A percentile compares a stretch with the other conserved stretches of the same genome.
Conservation (phyloP, 768 basidiomycete species). For the Gymnopilus junonius region DNA sequence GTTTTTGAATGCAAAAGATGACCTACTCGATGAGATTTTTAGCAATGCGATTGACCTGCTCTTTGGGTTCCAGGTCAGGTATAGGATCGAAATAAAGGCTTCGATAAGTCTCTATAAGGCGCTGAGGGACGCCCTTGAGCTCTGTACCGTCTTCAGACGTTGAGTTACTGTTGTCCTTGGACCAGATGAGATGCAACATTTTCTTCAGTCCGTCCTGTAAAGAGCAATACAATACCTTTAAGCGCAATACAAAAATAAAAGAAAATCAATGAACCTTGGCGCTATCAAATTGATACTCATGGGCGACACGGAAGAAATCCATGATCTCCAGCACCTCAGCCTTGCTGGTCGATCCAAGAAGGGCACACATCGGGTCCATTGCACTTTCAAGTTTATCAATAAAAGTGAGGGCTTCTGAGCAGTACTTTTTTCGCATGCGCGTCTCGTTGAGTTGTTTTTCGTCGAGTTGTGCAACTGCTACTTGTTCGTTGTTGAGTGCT, state of each 20-base stretch:
- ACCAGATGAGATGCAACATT: slow-evolving; percentile 98
- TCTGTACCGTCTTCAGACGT: slow-evolving; percentile 64
- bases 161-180: slow-evolving; percentile 87
- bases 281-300: slow-evolving; percentile 79
- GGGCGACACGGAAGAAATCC: slow-evolving; percentile 86
- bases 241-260: not conserved
- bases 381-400: slow-evolving; percentile 65
- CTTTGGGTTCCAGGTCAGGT: slow-evolving; percentile 74
- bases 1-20: not conserved
- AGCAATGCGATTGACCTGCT: slow-evolving; percentile 88
- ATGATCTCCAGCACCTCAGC: slow-evolving; percentile 83
- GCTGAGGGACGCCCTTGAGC: slow-evolving; percentile 85
- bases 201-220: slow-evolving; percentile 84
- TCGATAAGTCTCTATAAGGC: slow-evolving; percentile 88
- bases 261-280: slow-evolving; percentile 60
- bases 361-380: slow-evolving; percentile 71
- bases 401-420: slow-evolving; percentile 82
- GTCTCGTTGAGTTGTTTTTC: slow-evolving; percentile 67
- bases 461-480: slow-evolving; percentile 69
- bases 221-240: not conserved
- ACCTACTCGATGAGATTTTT: slow-evolving; percentile 97
- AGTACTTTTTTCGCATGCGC: slow-evolving; percentile 83
- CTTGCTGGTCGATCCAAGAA: slow-evolving; percentile 88
- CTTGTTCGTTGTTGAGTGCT: slow-evolving; percentile 73
- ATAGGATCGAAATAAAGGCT: slow-evolving; percentile 88